phyloP scores from a whole-genome alignment of 805 yeast genomes.

The Starmerella vitae region DNA sequence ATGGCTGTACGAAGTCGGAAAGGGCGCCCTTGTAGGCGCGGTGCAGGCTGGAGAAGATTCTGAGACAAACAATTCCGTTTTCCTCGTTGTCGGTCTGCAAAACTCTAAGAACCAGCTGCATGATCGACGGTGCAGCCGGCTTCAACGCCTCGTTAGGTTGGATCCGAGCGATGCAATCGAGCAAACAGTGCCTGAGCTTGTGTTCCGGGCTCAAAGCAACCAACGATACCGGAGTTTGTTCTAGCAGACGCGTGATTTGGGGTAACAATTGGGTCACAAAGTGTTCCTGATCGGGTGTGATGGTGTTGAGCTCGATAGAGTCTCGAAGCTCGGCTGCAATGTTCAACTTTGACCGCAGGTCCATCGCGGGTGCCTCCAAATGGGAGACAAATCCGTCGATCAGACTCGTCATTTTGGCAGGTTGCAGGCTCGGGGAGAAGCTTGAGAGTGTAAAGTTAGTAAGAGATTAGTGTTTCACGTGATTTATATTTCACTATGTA shows the following conservation, averaged over 20 bases:
- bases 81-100: constrained; percentile 81
- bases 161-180: constrained; percentile 69
- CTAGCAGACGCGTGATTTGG: constrained; percentile 47
- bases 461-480: background rate
- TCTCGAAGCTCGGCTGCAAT: constrained; percentile 74
- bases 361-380: constrained; percentile 27
- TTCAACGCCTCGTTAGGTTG: constrained; percentile 72
- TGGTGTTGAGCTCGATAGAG: constrained; percentile 69
- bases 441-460: background rate
- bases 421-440: background rate
- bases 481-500: too few relatives aligned
- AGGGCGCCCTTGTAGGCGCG: constrained; percentile 56
- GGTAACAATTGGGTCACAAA: constrained; percentile 62
- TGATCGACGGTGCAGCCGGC: constrained; percentile 48
- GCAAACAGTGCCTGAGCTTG: constrained; percentile 57
- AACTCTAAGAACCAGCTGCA: constrained; percentile 45
- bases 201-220: constrained; percentile 18
- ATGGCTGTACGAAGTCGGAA: constrained; percentile 63
- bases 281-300: constrained; percentile 66
- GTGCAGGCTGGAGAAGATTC: constrained; percentile 70
- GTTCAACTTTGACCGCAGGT: constrained; percentile 48
- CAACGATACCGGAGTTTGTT: constrained; percentile 40
- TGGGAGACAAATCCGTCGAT: constrained; percentile 20
- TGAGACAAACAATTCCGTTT: constrained; percentile 84
- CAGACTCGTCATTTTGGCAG: constrained; percentile 13